A percentile compares a stretch with the other conserved stretches of the same genome.
Conservation (phyloP, 805 yeast species). For the Vanderwaltozyma verrucispora region DNA sequence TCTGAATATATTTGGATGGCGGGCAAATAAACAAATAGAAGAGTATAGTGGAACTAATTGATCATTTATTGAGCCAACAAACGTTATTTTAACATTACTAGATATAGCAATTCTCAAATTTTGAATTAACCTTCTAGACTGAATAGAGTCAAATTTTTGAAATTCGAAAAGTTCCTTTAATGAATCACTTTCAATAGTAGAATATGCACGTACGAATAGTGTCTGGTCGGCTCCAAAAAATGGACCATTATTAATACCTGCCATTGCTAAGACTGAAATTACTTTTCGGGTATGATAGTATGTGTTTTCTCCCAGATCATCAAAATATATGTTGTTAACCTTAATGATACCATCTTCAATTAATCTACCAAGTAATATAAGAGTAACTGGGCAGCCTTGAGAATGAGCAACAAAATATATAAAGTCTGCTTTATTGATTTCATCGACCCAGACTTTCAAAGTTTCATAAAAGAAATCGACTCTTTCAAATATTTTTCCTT, state of each 20-base stretch:
- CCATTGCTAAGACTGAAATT: constrained; percentile 82
- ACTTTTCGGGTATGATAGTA: constrained; percentile 27
- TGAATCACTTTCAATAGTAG: constrained; percentile 83
- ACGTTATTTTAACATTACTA: constrained; percentile 65
- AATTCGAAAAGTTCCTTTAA: constrained; percentile 79
- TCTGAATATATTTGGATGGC: constrained; percentile 83
- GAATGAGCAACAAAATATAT: constrained; percentile 92
- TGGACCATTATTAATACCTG: constrained; percentile 92
- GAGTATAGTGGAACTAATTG: constrained; percentile 91
- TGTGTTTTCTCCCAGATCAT: constrained; percentile 6
- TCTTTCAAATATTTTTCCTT: constrained; percentile 81
- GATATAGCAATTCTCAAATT: constrained; percentile 54
- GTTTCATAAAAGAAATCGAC: constrained; percentile 71
- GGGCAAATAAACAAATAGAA: constrained; percentile 67
- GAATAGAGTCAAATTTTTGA: constrained; percentile 63
- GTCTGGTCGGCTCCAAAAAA: constrained; percentile 86
- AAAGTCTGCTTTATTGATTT: constrained; percentile 58
- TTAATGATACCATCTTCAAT: constrained; percentile 46
- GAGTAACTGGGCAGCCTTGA: constrained; percentile 90
- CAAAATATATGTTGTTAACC: constrained; percentile 22
- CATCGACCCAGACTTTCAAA: constrained; percentile 52
- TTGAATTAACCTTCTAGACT: constrained; percentile 60
- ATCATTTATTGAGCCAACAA: constrained; percentile 86
- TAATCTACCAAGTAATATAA: constrained; percentile 63
- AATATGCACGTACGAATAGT: constrained; percentile 74